phyloP scores from a whole-genome alignment of 2,329 filamentous ascomycete species.

The Sporothrix luriei region DNA sequence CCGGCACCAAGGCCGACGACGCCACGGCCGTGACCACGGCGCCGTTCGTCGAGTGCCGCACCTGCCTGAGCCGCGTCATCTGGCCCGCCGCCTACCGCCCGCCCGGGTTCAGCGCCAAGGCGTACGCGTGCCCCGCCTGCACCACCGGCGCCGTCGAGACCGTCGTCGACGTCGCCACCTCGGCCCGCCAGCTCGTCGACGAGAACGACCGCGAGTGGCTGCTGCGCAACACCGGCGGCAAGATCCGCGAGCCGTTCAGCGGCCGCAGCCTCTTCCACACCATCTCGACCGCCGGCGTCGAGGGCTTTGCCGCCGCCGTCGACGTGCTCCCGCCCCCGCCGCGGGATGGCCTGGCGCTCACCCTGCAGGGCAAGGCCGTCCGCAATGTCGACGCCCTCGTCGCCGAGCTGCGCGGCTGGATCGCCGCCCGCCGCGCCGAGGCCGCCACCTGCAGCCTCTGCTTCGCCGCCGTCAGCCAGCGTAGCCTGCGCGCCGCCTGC shows the following conservation, averaged over 20 bases:
- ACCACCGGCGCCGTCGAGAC: conserved; percentile 42
- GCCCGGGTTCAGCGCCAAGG: conserved; percentile 38
- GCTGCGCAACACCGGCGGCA: conserved; percentile 46
- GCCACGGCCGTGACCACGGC: conserved; percentile 37
- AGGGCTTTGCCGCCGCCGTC: conserved; percentile 37
- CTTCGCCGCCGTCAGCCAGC: conserved; percentile 46
- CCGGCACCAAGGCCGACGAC: conserved; percentile 14
- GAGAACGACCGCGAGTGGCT: conserved; percentile 52
- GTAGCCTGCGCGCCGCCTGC: conserved; percentile 48
- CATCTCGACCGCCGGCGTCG: conserved; percentile 44
- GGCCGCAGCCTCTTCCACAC: conserved; percentile 40
- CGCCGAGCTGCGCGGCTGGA: conserved; percentile 44
- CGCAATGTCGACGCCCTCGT: conserved; percentile 47
- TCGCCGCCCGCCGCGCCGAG: conserved; percentile 46
- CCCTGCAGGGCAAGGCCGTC: conserved; percentile 45
- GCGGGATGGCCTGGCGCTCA: conserved; percentile 36
- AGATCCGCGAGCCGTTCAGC: conserved; percentile 45
- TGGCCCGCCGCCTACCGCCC: conserved; percentile 52
- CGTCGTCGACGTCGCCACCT: conserved; percentile 45
- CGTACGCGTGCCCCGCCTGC: conserved; percentile 51
- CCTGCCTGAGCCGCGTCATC: conserved; percentile 52
- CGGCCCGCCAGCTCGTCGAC: conserved; percentile 43
- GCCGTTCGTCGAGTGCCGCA: conserved; percentile 50
- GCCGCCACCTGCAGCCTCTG: conserved; percentile 51
- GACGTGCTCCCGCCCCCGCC: conserved; percentile 22